Evolutionary conservation across 2,329 filamentous ascomycete species (phyloP).

Genomic region (Aureobasidium melanogenum): DNA sequence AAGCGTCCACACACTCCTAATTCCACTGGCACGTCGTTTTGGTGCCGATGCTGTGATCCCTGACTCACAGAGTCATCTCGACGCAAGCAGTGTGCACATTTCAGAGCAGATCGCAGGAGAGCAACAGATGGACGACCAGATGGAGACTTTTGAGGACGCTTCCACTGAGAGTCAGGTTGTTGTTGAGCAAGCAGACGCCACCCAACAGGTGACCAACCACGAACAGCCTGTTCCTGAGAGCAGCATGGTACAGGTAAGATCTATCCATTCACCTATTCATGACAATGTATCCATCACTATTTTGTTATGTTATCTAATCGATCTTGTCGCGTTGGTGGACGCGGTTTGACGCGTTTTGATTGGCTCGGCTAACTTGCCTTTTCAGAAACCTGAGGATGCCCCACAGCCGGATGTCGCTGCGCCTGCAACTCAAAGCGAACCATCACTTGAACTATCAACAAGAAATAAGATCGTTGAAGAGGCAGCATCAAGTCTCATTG

Average conservation of each 20-base stretch:
- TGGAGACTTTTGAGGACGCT: neutral
- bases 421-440: neutral
- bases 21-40: neutral
- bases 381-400: neutral
- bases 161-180: conserved; percentile 6
- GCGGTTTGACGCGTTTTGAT: neutral
- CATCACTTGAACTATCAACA: neutral
- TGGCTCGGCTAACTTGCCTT: conserved; percentile 8
- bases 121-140: neutral
- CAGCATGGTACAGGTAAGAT: conserved; percentile 8
- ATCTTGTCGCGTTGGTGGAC: neutral
- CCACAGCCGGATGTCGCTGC: neutral
- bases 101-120: neutral
- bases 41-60: conserved; percentile 15
- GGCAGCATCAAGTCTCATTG: neutral
- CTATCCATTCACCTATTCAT: neutral
- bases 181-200: neutral
- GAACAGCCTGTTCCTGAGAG: neutral
- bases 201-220: neutral
- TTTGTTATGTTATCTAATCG: conserved; percentile 1
- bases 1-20: neutral
- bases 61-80: conserved; percentile 18
- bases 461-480: neutral
- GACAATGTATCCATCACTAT: neutral
- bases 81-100: neutral